Conservation (phyloP, 192 early-diverging fungal species). For the Spizellomyces sp. region DNA sequence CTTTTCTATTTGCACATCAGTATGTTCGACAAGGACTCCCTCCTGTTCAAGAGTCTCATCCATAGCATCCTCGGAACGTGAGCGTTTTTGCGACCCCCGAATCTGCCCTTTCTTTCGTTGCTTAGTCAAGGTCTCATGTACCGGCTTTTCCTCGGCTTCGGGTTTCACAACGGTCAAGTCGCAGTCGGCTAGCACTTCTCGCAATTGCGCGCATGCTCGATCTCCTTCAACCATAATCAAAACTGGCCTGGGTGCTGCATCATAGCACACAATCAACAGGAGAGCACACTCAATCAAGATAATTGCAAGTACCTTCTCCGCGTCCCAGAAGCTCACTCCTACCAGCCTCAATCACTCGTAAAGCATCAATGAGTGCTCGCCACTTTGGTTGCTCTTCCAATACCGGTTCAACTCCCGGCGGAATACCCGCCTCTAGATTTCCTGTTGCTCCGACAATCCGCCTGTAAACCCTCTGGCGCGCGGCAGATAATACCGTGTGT, state of each 20-base stretch:
- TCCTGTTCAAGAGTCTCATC: neutral
- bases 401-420: conserved; percentile 67
- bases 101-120: neutral
- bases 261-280: neutral
- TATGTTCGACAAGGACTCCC: neutral
- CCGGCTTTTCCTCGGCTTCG: conserved; percentile 21
- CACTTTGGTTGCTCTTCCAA: conserved; percentile 96
- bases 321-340: conserved; percentile 25
- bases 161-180: conserved; percentile 40
- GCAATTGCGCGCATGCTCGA: conserved; percentile 64
- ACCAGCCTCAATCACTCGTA: conserved; percentile 83
- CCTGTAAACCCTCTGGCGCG: conserved; percentile 53
- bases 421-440: conserved; percentile 44
- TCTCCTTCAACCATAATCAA: conserved; percentile 75
- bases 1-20: neutral
- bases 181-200: conserved; percentile 42
- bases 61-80: neutral
- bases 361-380: conserved; percentile 65
- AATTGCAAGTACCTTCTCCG: conserved; percentile 32
- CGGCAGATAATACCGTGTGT: conserved; percentile 72
- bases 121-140: neutral
- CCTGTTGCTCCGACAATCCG: conserved; percentile 19
- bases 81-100: neutral
- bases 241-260: conserved; percentile 46
- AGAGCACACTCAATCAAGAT: neutral